Conservation (phyloP, 1,139 yeast species). For the Hanseniaspora uvarum region DNA sequence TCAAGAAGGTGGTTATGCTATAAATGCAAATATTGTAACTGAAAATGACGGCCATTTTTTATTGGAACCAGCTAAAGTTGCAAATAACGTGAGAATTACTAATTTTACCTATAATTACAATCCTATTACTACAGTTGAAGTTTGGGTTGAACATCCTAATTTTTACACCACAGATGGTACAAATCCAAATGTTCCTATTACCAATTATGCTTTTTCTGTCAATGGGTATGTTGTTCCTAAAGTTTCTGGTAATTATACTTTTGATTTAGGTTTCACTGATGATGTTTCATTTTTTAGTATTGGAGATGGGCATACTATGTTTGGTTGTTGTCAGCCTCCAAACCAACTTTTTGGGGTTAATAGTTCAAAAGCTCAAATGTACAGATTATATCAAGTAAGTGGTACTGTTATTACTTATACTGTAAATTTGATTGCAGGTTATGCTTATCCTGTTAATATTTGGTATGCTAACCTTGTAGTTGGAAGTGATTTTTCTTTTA, state of each 20-base stretch:
- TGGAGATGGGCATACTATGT: conserved; percentile 20
- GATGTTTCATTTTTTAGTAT: conserved; percentile 19
- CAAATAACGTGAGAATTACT: neutral
- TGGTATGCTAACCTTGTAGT: conserved; percentile 20
- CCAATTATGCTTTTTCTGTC: neutral
- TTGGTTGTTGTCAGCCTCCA: conserved; percentile 18
- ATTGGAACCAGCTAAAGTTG: neutral
- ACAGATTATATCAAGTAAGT: neutral
- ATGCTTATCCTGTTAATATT: conserved; percentile 21
- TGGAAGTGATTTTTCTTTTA: conserved; percentile 19
- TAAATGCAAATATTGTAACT: neutral
- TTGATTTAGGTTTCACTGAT: conserved; percentile 19
- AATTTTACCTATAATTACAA: neutral
- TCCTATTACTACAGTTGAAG: neutral
- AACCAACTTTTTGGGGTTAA: neutral
- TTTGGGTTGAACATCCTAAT: neutral
- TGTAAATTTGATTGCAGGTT: conserved; percentile 1
- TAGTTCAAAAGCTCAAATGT: neutral
- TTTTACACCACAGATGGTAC: neutral
- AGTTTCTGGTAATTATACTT: conserved; percentile 2
- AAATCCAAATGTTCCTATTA: neutral
- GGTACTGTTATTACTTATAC: neutral
- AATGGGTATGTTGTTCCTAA: neutral
- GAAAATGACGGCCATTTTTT: neutral
- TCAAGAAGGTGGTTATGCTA: conserved; percentile 1